Evolutionary conservation across 306 rosid genomes (phyloP).

Genomic region (Cucurbita ficifolia): DNA sequence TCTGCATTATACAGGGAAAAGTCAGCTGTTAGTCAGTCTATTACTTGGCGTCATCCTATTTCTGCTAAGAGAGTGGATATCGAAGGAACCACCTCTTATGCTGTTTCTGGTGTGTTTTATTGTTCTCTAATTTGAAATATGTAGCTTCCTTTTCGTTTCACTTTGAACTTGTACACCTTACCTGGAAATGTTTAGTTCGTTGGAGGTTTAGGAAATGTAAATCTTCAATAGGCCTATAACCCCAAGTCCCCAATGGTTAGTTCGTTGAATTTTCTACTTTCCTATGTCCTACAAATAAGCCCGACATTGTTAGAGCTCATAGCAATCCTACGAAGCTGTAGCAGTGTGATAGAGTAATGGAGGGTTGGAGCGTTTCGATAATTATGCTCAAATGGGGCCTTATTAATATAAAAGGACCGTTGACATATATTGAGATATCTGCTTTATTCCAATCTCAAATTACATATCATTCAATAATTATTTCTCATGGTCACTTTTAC

Average conservation of each 20-base stretch:
- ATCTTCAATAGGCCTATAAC: too few species aligned
- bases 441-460: too few species aligned
- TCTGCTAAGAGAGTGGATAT: slow-evolving; percentile 52
- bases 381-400: background rate
- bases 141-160: background rate
- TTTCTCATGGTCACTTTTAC: background rate
- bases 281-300: background rate
- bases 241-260: too few species aligned
- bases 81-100: slow-evolving; percentile 56
- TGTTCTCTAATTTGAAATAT: background rate
- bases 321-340: background rate
- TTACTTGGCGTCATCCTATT: slow-evolving; percentile 57
- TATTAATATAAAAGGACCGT: too few species aligned
- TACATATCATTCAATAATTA: background rate
- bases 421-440: too few species aligned
- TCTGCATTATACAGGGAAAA: slow-evolving; percentile 42
- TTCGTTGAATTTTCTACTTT: background rate
- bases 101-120: slow-evolving; percentile 41
- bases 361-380: background rate
- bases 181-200: background rate
- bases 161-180: background rate
- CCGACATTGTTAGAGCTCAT: background rate
- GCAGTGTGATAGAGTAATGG: background rate
- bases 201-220: background rate
- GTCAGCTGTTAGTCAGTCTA: slow-evolving; percentile 69